phyloP scores from a whole-genome alignment of 495 filamentous ascomycete species.

The Halenospora varia region DNA sequence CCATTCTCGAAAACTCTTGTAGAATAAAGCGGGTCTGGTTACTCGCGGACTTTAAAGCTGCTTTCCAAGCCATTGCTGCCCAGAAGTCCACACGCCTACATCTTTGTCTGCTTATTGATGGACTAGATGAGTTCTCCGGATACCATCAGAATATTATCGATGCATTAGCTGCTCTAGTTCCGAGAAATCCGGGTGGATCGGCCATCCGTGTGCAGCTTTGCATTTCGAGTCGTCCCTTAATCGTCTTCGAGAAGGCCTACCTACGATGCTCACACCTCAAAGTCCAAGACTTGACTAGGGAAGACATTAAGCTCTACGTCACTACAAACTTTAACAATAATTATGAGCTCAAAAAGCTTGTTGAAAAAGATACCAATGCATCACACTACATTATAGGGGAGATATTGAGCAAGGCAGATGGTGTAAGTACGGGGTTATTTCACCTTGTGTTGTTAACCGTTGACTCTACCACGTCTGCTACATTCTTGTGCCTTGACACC shows the following conservation, averaged over 20 bases:
- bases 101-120: slow-evolving; percentile 28
- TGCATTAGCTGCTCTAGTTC: slow-evolving; percentile 13
- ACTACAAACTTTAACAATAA: background rate
- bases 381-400: background rate
- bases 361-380: background rate
- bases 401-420: background rate
- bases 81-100: slow-evolving; percentile 1
- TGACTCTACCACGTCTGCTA: too few relatives aligned
- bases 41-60: background rate
- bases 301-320: slow-evolving; percentile 1
- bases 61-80: background rate
- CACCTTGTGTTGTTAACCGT: background rate
- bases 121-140: slow-evolving; percentile 30
- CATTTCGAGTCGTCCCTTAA: slow-evolving; percentile 29
- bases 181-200: slow-evolving; percentile 24
- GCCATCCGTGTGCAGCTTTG: slow-evolving; percentile 10
- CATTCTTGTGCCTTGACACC: too few relatives aligned
- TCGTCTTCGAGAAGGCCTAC: slow-evolving; percentile 23
- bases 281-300: background rate
- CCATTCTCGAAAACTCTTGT: too few relatives aligned
- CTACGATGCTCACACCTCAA: slow-evolving; percentile 1
- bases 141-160: slow-evolving; percentile 22
- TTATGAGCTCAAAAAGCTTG: background rate
- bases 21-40: too few relatives aligned
- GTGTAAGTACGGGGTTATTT: background rate